Conservation (phyloP, 768 basidiomycete genomes). For the Stropharia rugosoannulata region DNA sequence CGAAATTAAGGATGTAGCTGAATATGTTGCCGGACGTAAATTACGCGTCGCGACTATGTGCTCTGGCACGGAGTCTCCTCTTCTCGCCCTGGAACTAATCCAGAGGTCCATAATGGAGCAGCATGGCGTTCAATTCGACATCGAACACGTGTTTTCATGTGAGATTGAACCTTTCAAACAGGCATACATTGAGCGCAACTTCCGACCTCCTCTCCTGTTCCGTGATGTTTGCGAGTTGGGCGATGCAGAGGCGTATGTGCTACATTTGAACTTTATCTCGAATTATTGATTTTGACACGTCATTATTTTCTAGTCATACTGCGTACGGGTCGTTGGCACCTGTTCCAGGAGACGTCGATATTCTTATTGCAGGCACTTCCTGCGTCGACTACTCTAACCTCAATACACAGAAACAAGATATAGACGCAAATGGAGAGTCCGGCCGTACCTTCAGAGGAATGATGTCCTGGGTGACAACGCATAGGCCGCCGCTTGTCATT, state of each 20-base stretch:
- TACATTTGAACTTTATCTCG: constrained; percentile 9
- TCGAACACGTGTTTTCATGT: constrained; percentile 95
- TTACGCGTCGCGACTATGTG: constrained; percentile 97
- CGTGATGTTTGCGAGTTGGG: constrained; percentile 93
- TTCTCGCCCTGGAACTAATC: constrained; percentile 86
- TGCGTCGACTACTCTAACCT: constrained; percentile 98
- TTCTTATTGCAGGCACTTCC: constrained; percentile 91
- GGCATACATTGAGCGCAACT: constrained; percentile 96
- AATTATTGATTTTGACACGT: neutral
- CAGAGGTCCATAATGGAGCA: constrained; percentile 72
- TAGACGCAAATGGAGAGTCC: constrained; percentile 89
- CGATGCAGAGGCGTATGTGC: constrained; percentile 66
- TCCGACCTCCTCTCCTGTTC: constrained; percentile 88
- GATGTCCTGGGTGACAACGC: constrained; percentile 87
- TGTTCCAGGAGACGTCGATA: constrained; percentile 89
- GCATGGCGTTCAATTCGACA: constrained; percentile 59
- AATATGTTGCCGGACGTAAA: constrained; percentile 73
- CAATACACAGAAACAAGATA: constrained; percentile 89
- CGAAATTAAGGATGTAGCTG: constrained; percentile 62
- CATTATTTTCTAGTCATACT: constrained; percentile 59
- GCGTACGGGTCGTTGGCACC: constrained; percentile 85
- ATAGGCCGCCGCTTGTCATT: constrained; percentile 89
- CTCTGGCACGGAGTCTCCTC: constrained; percentile 93
- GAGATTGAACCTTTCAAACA: constrained; percentile 98
- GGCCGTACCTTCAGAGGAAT: constrained; percentile 93